Base-by-base conservation (phyloP, 169 alveolate species). In the Plasmodium vinckei region DNA sequence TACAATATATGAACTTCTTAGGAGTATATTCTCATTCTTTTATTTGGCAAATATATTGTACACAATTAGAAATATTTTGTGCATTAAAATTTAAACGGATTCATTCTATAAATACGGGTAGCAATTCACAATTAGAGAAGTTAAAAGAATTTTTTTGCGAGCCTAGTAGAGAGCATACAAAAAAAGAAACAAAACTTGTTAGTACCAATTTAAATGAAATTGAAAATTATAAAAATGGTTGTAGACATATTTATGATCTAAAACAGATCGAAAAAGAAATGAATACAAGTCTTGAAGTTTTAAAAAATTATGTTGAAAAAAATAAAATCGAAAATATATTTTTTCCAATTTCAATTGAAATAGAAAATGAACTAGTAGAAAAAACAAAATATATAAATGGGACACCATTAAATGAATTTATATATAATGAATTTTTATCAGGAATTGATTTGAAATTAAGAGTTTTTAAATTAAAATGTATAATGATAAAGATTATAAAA, bases 1-100 rank as follows among this genome's bases (percentile, higher is more conserved):
- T 79, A 2, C 51, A 67, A 42, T 79, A 53, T 64, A 79, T 79
- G 89, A 79, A 79, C 9, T 79, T 79, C 23, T 27, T 79, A 2
- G 89, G 89, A 9, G 89, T 79, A 5, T 59, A 65, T 27, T 65
- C 89, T 23, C 89, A 79, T 39, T 79, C 89, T 39, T 79, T 79
- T 27, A 56, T 79, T n/a, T 79, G 89, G 89, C 89, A 79, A 60
- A 61, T 79, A 9, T 79, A 79, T 27, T 79, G 89, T 54, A 21
- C 60, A 39, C 47, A 79, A 25, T 13, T 67, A 23, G 89, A 79
- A 46, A 15, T 65, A 1, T 79, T 79, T 10, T 79, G 89, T 5
- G 68, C 49, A 0, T 47, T 79, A 4, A 79, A 79, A 39, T 79
- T 79, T 67, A 79, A 53, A 19, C 73, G 75, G 1, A 54, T 79